Conservation (phyloP, 345 rosid species). For the Cardamine occulta region DNA sequence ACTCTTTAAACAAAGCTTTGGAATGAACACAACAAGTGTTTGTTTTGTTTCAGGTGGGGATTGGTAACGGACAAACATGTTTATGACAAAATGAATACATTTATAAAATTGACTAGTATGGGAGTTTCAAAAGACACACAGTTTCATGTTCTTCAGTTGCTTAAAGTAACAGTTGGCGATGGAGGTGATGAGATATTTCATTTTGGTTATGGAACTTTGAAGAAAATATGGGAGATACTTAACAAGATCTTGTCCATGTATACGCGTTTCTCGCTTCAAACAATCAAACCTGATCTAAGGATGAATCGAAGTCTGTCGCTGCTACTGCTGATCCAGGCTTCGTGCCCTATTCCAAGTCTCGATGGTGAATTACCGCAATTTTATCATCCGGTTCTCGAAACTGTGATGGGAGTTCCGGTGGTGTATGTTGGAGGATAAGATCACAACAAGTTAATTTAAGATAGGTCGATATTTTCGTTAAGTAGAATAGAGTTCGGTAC, state of each 20-base stretch:
- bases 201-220: constrained; percentile 59
- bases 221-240: constrained; percentile 28
- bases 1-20: not conserved
- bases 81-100: constrained; percentile 47
- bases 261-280: constrained; percentile 58
- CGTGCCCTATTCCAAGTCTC: too few species aligned
- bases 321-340: too few species aligned
- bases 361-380: too few species aligned
- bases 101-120: constrained; percentile 41
- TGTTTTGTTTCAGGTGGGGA: constrained; percentile 57
- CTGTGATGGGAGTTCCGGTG: too few species aligned
- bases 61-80: constrained; percentile 59
- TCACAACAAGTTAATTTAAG: too few species aligned
- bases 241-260: constrained; percentile 41
- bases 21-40: not conserved
- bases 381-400: too few species aligned
- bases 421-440: too few species aligned
- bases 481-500: too few species aligned
- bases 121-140: constrained; percentile 69
- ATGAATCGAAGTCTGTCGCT: too few species aligned
- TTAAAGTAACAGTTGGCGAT: constrained; percentile 49
- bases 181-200: constrained; percentile 48
- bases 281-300: constrained; percentile 40
- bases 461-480: too few species aligned
- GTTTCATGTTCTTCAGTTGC: constrained; percentile 54